Percentiles rank a stretch among this genome's conserved stretches.
These are phyloP conservation scores for Helianthus tuberosus DNA, from an alignment of 129 eudicot species.

Conservation along the genomic window DNA sequence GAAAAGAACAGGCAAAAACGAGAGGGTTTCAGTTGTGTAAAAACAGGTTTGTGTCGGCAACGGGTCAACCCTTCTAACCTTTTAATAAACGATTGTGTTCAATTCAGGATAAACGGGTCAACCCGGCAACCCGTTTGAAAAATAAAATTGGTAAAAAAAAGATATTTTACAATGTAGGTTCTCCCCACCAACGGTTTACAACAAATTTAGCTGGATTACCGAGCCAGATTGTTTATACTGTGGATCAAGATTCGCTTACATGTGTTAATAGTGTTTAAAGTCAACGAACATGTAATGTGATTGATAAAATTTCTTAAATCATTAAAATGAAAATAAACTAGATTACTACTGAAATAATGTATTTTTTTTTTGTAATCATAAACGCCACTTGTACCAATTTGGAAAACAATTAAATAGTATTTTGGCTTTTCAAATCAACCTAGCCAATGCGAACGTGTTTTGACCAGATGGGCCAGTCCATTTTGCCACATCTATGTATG, in stretches of 20 bases:
- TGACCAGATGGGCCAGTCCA: neutral
- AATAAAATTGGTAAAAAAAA: neutral
- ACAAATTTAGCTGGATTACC: neutral
- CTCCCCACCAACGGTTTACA: neutral
- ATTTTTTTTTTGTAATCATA: neutral
- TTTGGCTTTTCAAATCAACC: neutral
- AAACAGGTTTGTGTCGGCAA: neutral
- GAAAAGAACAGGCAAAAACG: neutral
- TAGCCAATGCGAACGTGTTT: neutral
- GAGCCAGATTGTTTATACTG: neutral
- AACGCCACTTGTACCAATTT: neutral
- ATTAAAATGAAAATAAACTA: neutral
- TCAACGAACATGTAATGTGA: neutral
- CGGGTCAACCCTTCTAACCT: neutral
- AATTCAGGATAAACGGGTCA: neutral
- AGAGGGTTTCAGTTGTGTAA: neutral
- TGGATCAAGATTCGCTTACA: neutral
- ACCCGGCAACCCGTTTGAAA: neutral
- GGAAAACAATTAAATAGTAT: neutral
- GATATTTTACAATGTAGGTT: neutral
- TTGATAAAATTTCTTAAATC: conserved; percentile 8
- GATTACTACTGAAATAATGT: neutral
- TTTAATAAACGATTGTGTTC: neutral
- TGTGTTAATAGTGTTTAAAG: neutral
- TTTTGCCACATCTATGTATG: conserved; percentile 2